Conservation (phyloP, 2,329 filamentous ascomycete species). For the Thielaviopsis populi region DNA sequence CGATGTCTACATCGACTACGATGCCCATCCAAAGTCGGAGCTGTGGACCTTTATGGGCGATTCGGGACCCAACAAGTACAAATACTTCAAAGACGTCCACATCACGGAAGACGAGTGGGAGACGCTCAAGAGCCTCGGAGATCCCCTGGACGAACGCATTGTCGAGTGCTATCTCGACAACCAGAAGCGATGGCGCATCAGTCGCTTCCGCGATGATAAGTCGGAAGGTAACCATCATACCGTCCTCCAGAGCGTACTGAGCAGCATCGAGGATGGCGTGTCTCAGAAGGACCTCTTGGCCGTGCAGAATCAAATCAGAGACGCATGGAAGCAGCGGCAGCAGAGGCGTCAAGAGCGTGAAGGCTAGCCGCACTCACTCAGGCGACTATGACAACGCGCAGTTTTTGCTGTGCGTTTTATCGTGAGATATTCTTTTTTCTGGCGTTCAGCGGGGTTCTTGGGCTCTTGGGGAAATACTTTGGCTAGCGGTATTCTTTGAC, state of each 20-base stretch:
- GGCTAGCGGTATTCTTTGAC: neutral
- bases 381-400: slow-evolving; percentile 7
- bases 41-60: slow-evolving; percentile 51
- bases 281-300: slow-evolving; percentile 65
- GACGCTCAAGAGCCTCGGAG: slow-evolving; percentile 52
- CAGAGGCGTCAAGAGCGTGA: slow-evolving; percentile 19
- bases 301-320: slow-evolving; percentile 54
- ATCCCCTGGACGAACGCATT: slow-evolving; percentile 72
- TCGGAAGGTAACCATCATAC: slow-evolving; percentile 74
- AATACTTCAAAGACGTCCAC: slow-evolving; percentile 50
- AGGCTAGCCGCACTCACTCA: neutral
- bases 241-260: slow-evolving; percentile 72
- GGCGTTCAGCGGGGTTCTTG: neutral
- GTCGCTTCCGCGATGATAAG: slow-evolving; percentile 89
- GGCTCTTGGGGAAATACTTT: neutral
- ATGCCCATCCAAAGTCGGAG: slow-evolving; percentile 58
- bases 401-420: slow-evolving; percentile 5
- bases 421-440: neutral
- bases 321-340: slow-evolving; percentile 58
- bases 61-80: slow-evolving; percentile 36
- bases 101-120: slow-evolving; percentile 74
- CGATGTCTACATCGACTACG: slow-evolving; percentile 59
- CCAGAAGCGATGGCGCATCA: slow-evolving; percentile 63
- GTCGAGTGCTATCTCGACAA: slow-evolving; percentile 80
- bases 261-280: slow-evolving; percentile 78